Evolutionary conservation across 225 moss, liverwort and hornwort genomes (phyloP), one percentile per base, ranked within the genome.

Genomic region (Marchantia polymorpha): DNA sequence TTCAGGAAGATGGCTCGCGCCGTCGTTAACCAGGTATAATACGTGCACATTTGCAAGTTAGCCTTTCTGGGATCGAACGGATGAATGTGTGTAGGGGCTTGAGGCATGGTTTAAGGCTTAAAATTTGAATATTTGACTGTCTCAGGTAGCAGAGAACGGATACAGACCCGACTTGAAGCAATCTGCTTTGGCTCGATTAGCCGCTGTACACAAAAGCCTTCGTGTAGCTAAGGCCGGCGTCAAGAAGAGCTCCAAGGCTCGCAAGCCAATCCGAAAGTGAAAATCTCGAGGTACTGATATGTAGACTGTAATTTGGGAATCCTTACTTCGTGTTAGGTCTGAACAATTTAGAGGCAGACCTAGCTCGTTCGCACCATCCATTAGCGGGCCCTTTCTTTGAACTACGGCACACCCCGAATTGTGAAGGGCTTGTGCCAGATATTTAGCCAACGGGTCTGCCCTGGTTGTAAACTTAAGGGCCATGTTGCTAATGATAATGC

Each of bases 91-190:
- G 16, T 48, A 16, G 6, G 53, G 53, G 16, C 30, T 55, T 68
- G 8, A 12, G 25, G 25, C 29, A 9, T 0, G 16, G 19, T 17
- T 0, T 3, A 29, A 29, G 6, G 50, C 29, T 49, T 52, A 11
- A 12, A 71, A 58, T 56, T 1, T 53, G 1, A 8, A 27, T 52
- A 58, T 20, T 55, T 10, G 29, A 29, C 1, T 56, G 29, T 4
- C 80, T 56, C 75, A 96, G 96, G 96, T 97, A 15, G 92, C 82
- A 7, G 80, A 83, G 59, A 92, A 94, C 55, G 88, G 92, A 25
- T 97, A 97, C 85, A 92, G 94, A 77, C 83, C 91, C 63, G 96
- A 97, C 73, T 85, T 97, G 80, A 97, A 93, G 91, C n/a, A 83
- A 60, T 83, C 96, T 59, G 61, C 96, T 63, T 75, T 97, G 80